Conservation (phyloP, 768 basidiomycete species). For the Mycena rebaudengoi region DNA sequence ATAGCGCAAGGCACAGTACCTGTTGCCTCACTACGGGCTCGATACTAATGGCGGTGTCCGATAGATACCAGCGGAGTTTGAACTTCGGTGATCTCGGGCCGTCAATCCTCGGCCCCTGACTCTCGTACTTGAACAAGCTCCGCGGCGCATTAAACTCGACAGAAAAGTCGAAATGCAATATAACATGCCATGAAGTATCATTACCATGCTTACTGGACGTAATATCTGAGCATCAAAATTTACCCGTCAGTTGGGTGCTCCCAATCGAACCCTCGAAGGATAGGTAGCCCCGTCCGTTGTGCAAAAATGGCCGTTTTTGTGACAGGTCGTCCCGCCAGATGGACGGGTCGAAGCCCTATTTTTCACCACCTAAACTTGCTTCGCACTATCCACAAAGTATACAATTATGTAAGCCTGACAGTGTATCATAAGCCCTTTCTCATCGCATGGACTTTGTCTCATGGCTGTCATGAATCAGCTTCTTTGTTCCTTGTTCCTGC, state of each 20-base stretch:
- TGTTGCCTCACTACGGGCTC: too few relatives aligned
- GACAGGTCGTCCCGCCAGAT: neutral
- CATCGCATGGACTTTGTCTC: too few relatives aligned
- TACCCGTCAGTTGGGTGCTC: neutral
- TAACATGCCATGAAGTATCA: constrained; percentile 1
- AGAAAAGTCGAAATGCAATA: constrained; percentile 3
- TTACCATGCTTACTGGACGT: neutral
- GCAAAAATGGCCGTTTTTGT: neutral
- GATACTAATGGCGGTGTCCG: neutral
- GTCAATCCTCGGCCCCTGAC: constrained; percentile 1
- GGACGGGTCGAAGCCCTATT: neutral
- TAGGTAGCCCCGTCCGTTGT: neutral
- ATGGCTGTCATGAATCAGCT: too few relatives aligned
- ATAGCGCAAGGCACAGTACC: too few relatives aligned
- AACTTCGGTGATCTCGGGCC: constrained; percentile 3
- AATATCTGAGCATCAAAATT: too few relatives aligned
- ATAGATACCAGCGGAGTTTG: constrained; percentile 1
- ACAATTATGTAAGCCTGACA: too few relatives aligned
- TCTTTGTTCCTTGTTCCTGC: too few relatives aligned
- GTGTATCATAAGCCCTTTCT: too few relatives aligned
- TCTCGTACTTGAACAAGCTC: constrained; percentile 10
- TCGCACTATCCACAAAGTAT: too few relatives aligned
- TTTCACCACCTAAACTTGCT: too few relatives aligned
- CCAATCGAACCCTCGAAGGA: neutral
- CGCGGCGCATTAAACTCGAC: constrained; percentile 1